These are phyloP conservation scores for Sarocladium brachiariae DNA, from an alignment of 2,329 filamentous ascomycete genomes.

Conservation along the genomic window DNA sequence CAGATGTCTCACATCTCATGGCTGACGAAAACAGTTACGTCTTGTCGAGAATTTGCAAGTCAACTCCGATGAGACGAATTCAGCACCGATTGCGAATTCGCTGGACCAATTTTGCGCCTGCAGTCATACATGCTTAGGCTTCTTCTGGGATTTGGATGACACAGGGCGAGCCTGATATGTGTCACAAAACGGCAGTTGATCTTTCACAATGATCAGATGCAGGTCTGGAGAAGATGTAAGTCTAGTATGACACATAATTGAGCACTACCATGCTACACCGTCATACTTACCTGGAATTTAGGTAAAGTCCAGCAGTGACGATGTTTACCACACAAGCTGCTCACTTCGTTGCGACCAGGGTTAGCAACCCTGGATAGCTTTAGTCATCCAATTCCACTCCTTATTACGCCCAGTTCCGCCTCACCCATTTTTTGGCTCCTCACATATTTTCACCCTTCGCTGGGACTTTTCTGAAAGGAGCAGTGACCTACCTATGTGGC, in stretches of 20 bases:
- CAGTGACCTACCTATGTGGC: constrained; percentile 23
- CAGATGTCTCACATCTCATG: neutral
- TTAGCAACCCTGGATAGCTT: constrained; percentile 13
- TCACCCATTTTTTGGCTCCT: constrained; percentile 7
- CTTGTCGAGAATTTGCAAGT: neutral
- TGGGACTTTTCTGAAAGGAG: constrained; percentile 28
- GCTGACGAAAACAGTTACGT: neutral
- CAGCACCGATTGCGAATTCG: too few relatives aligned
- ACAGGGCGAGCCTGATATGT: neutral
- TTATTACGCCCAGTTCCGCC: neutral
- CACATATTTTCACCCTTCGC: constrained; percentile 25
- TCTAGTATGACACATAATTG: too few relatives aligned
- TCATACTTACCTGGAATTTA: too few relatives aligned
- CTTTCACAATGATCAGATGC: too few relatives aligned
- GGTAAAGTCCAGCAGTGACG: too few relatives aligned
- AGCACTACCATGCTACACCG: too few relatives aligned
- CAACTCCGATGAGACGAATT: neutral
- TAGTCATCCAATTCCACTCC: neutral
- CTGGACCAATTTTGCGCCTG: too few relatives aligned
- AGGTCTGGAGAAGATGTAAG: too few relatives aligned
- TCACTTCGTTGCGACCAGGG: neutral
- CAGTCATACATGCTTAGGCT: too few relatives aligned
- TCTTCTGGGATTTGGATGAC: neutral
- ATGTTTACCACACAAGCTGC: too few relatives aligned
- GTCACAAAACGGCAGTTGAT: neutral